Evolutionary conservation across 306 rosid genomes (phyloP), one percentile per base, ranked within the genome.

Genomic region (Gastrolobium villosum): DNA sequence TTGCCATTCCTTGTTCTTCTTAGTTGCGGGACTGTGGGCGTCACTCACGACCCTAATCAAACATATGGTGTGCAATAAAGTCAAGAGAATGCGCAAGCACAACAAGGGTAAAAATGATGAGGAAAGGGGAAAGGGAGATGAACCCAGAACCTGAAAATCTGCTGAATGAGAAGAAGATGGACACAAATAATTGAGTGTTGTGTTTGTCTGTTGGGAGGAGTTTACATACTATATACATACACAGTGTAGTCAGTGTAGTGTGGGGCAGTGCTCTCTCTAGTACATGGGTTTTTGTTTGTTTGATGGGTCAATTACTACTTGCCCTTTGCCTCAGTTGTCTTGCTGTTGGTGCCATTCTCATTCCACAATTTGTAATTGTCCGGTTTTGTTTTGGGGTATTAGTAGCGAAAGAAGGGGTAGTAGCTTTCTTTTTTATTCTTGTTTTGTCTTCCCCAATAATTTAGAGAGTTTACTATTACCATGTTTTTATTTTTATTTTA

Each of bases 291-390:
- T 87, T 70, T 69, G 61, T 82, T 61, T 44, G 49, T 70, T 48
- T 85, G 84, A 87, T 66, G 86, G 95, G 87, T 89, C 81, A 76
- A 82, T 81, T 71, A 73, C 72, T 80, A 65, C 44, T 78, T 34
- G 71, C 39, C 62, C 35, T 83, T 59, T 44, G 69, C 77, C 66
- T 68, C 35, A 43, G 36, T 30, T 70, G 74, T 63, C 65, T 63
- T 70, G 74, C 60, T 57, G 8, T 49, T 56, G n/a, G n/a, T n/a
- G 79, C 78, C 81, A 82, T 75, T 84, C 87, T 88, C 83, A 80
- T 78, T 74, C 77, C 85, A 86, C 81, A 68, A 62, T 48, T 83
- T 68, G 88, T 78, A 87, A 82, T 73, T 88, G 86, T 88, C 86
- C 84, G 82, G 91, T 67, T 87, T 68, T 79, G 81, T 90, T 78